Evolutionary conservation across 257 asterid genomes (phyloP).

Genomic region (Salvia rosmarinus): DNA sequence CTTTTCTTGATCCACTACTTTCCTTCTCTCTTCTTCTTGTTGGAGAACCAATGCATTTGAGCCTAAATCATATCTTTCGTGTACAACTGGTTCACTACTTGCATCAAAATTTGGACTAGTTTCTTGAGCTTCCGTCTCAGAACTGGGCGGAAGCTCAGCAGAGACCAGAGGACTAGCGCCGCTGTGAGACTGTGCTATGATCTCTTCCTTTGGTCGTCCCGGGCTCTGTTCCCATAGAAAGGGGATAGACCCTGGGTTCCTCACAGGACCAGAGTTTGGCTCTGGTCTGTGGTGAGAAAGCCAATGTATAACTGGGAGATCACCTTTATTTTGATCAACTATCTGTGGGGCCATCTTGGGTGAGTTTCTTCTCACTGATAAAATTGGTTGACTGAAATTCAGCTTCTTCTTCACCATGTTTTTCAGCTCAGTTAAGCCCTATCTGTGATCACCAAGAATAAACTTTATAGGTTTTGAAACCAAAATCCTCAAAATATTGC

Average conservation of each 20-base stretch:
- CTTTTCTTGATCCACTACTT: slow-evolving; percentile 41
- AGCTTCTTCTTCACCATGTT: slow-evolving; percentile 67
- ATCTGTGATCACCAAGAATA: not conserved
- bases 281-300: slow-evolving; percentile 55
- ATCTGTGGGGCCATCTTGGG: slow-evolving; percentile 34
- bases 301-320: slow-evolving; percentile 27
- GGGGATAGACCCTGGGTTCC: slow-evolving; percentile 75
- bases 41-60: not conserved
- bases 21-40: slow-evolving; percentile 37
- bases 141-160: not conserved
- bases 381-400: slow-evolving; percentile 60
- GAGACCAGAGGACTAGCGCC: not conserved
- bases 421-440: not conserved
- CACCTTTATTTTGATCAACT: slow-evolving; percentile 30
- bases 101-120: not conserved
- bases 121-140: slow-evolving; percentile 46
- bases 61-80: not conserved
- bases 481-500: not conserved
- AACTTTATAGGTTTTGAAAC: not conserved
- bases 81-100: not conserved
- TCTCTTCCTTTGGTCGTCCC: slow-evolving; percentile 66
- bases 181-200: not conserved
- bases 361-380: slow-evolving; percentile 66
- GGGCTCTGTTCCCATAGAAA: slow-evolving; percentile 79
- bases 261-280: slow-evolving; percentile 65